phyloP scores from a whole-genome alignment of 768 basidiomycete genomes.

The Podaxis pistillaris region DNA sequence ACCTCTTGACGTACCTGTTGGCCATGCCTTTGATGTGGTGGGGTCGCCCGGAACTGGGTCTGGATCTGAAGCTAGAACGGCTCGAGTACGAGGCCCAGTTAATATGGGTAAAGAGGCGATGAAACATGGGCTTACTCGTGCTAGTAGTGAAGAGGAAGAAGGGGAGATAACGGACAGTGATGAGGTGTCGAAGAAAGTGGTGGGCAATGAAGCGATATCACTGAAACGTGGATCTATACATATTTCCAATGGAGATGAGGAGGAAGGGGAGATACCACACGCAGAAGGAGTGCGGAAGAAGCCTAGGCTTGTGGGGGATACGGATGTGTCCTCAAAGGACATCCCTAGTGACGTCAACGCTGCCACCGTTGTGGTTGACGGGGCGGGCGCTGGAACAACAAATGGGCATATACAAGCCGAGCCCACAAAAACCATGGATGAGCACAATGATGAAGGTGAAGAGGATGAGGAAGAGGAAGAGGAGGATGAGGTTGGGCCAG shows the following conservation, averaged over 20 bases:
- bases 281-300: constrained; percentile 1
- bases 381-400: not conserved
- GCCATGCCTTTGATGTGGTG: not conserved
- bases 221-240: constrained; percentile 9
- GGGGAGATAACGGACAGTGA: not conserved
- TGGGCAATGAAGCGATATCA: not conserved
- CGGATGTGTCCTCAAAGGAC: not conserved
- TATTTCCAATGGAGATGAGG: not conserved
- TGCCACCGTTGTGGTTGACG: not conserved
- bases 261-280: not conserved
- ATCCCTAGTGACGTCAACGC: not conserved
- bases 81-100: not conserved
- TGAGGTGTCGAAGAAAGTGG: not conserved
- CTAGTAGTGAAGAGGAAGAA: not conserved
- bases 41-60: not conserved
- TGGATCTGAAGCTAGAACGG: not conserved
- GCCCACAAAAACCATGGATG: not conserved
- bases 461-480: constrained; percentile 35
- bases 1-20: constrained; percentile 5
- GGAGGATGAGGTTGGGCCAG: constrained; percentile 36
- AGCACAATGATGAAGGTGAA: constrained; percentile 18
- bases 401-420: not conserved
- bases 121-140: too few relatives aligned
- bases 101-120: too few relatives aligned
- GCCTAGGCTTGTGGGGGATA: not conserved